Conservation (phyloP, 1,284 basidiomycete species). For the Lignosus rhinocerotis region DNA sequence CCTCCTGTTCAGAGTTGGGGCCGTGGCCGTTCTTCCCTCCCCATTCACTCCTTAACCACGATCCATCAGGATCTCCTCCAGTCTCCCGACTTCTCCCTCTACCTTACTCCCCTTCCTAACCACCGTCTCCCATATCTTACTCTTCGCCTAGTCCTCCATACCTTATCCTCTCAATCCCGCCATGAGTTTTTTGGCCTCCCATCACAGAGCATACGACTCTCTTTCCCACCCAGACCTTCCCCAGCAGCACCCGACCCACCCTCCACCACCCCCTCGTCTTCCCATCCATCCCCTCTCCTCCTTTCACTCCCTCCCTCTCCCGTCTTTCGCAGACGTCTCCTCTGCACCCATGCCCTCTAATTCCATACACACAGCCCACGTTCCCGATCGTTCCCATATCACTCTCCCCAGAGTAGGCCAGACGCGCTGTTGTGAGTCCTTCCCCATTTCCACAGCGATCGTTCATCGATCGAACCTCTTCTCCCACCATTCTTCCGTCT, state of each 20-base stretch:
- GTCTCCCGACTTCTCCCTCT: constrained; percentile 22
- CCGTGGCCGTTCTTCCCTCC: constrained; percentile 19
- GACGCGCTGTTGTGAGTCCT: constrained; percentile 71
- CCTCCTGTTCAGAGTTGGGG: constrained; percentile 24
- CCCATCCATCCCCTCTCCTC: constrained; percentile 37
- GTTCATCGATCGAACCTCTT: constrained; percentile 37
- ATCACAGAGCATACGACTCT: constrained; percentile 40
- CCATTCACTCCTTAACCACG: constrained; percentile 24
- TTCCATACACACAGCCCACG: constrained; percentile 22
- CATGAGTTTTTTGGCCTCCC: constrained; percentile 47
- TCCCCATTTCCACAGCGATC: constrained; percentile 31
- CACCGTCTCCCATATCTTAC: constrained; percentile 23
- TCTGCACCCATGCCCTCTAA: constrained; percentile 17
- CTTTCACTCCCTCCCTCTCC: constrained; percentile 32
- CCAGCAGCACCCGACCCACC: constrained; percentile 23
- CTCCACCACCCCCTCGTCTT: constrained; percentile 20
- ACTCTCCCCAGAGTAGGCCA: constrained; percentile 58
- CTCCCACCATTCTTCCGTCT: constrained; percentile 22
- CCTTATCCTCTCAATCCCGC: constrained; percentile 20
- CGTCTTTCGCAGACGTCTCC: constrained; percentile 19
- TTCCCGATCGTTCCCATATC: constrained; percentile 31
- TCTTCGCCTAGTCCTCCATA: constrained; percentile 21
- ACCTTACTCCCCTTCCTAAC: constrained; percentile 28
- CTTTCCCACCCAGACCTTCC: constrained; percentile 33
- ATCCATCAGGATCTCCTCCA: constrained; percentile 26